Percentiles rank a stretch among this genome's conserved stretches.
phyloP scores from a whole-genome alignment of 257 asterid species.

The Solanum gandarillasii region DNA sequence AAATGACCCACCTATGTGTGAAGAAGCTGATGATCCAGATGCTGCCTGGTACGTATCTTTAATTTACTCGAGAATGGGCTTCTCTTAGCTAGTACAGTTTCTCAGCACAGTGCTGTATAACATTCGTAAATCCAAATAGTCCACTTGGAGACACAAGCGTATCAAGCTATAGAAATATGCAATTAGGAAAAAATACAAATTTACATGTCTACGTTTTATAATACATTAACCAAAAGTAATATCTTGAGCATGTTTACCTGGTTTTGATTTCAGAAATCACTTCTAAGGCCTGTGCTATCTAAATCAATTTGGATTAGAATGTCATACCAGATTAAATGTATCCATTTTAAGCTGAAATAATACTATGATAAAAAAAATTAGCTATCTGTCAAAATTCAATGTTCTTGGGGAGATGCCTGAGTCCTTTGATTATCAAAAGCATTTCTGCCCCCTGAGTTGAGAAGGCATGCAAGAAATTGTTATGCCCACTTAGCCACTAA shows the following conservation, averaged over 20 bases:
- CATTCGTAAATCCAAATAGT: neutral
- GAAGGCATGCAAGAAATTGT: neutral
- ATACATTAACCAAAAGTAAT: neutral
- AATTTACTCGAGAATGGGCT: neutral
- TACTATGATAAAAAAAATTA: neutral
- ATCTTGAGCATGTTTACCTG: neutral
- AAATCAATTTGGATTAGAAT: neutral
- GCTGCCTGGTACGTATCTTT: constrained; percentile 18
- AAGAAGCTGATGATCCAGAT: constrained; percentile 22
- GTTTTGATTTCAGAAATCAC: neutral
- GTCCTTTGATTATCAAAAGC: neutral
- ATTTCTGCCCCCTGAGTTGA: neutral
- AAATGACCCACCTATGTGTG: constrained; percentile 26
- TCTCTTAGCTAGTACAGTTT: neutral
- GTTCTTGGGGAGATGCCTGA: neutral
- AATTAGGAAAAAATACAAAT: neutral
- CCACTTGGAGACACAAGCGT: neutral
- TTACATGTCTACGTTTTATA: neutral
- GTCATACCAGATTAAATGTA: neutral
- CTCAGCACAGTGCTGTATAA: neutral
- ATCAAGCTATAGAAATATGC: neutral
- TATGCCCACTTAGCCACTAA: neutral
- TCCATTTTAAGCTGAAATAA: neutral
- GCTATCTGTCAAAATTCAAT: neutral
- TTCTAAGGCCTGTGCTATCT: neutral